Base-by-base conservation (phyloP, 2,329 filamentous ascomycete species). In the Beauveria scarabaeidicola region DNA sequence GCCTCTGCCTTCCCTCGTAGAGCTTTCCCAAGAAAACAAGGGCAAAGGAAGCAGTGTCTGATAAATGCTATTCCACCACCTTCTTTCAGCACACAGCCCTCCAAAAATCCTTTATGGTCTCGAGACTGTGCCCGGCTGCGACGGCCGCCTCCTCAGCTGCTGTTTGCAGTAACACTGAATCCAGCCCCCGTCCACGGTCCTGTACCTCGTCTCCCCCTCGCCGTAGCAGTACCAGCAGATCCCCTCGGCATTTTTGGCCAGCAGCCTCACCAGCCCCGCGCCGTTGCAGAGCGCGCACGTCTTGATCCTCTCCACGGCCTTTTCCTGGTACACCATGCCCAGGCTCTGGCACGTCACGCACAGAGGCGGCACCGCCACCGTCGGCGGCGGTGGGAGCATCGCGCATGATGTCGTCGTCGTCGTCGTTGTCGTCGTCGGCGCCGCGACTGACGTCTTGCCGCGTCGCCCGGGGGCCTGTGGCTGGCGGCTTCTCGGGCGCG, bases 191-290 rank as follows among this genome's bases (percentile, higher is more conserved):
- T 46, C 38, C 7, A 19, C 15, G 25, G 17, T 5, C 6, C 2
- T 38, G 15, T 36, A 52, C 1, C 10, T 52, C 27, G 47, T 58
- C 40, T 52, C 46, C 8, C 56, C 56, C 25, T 40, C 36, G n/a
- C 56, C 56, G 48, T 46, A n/a, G 40, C 56, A 58, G 48, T 58
- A 15, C 38, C 38, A 52, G 23, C 56, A 58, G 10, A 11, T 6
- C 1, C 23, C 32, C 21, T 44, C 38, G 5, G 17, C 36, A 3
- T 17, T 5, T 2, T 3, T 2, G 23, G 23, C 5, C 9, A 6
- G 5, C 17, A 25, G 8, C 19, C 8, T 41, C 10, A 58, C 9
- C 2, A 17, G 3, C 13, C 36, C 38, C 11, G 3, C 10, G 5
- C 56, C 56, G 13, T 2, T 3, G 47, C 56, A 58, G 19, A 52